Base-by-base conservation (phyloP, 768 basidiomycete genomes). In the Trametes elegans region DNA sequence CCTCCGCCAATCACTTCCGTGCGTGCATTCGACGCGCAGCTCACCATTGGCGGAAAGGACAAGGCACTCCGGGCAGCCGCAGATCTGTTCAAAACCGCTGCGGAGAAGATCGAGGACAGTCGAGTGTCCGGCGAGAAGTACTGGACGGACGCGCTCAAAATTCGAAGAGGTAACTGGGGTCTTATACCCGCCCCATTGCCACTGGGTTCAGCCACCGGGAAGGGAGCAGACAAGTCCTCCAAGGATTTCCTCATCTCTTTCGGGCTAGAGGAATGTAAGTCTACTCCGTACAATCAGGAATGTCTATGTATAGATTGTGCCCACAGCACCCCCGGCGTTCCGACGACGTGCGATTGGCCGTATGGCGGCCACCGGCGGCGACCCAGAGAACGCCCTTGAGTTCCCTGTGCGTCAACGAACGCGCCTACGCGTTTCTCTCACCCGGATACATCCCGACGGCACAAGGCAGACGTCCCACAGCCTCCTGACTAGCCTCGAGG, bases 231-330 rank as follows among this genome's bases (percentile, higher is more conserved):
- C 64, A 85, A 81, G 70, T 87, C 90, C 4, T 81, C 87, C 0
- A 90, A 85, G 60, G 91, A 93, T 62, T 90, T 93, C 63, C 69
- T 90, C 41, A 76, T 93, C 51, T 84, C 88, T 3, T 92, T 84
- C 62, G 89, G 90, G 11, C 70, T 93, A 10, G 90, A 91, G 71
- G 86, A 89, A 73, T 88, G 91, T 93, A 53, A 28, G 87, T 77
- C 32, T 19, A 38, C 14, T n/a, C 6, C 29, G 11, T 11, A 18
- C 9, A 11, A 26, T 53, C 36, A 3, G 42, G 1, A 42, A 16
- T 14, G 18, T 14, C 3, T 24, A 53, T 41, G 18, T 44, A 49
- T 24, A 59, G n/a, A 55, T 36, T 44, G 40, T 21, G 45, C 40
- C n/a, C 27, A 36, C 32, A 93, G 90, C 90, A 21, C 79, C 84